Percentiles rank a stretch among this genome's conserved stretches.
Evolutionary conservation across 805 yeast genomes (phyloP).

Genomic region (Kuraishia hungarica): DNA sequence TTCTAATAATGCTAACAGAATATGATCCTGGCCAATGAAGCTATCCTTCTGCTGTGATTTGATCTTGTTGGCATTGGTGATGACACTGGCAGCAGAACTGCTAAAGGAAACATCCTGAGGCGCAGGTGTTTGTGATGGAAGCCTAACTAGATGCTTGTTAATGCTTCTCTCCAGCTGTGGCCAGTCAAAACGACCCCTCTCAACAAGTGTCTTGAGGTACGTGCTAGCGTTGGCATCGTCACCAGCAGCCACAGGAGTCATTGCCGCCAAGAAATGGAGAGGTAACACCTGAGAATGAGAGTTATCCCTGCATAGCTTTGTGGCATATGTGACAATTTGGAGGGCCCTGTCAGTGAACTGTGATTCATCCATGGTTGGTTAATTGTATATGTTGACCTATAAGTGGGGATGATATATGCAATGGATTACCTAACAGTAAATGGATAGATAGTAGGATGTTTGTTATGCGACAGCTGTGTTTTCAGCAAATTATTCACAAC

Average conservation of each 20-base stretch:
- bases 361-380: slow-evolving; percentile 45
- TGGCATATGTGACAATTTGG: slow-evolving; percentile 69
- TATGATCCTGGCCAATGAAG: slow-evolving; percentile 90
- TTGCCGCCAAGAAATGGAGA: slow-evolving; percentile 86
- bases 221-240: slow-evolving; percentile 40
- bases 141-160: slow-evolving; percentile 71
- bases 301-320: slow-evolving; percentile 75
- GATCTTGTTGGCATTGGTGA: slow-evolving; percentile 68
- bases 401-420: not conserved
- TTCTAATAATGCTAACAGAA: slow-evolving; percentile 75
- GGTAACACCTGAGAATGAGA: slow-evolving; percentile 80
- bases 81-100: slow-evolving; percentile 65
- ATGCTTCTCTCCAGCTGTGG: slow-evolving; percentile 68
- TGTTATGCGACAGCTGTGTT: too few relatives aligned
- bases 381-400: not conserved
- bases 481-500: not conserved
- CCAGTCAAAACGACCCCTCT: slow-evolving; percentile 87
- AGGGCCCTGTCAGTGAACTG: slow-evolving; percentile 94
- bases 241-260: slow-evolving; percentile 49
- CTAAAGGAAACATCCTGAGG: slow-evolving; percentile 75
- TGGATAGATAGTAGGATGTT: too few relatives aligned
- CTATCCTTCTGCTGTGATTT: slow-evolving; percentile 85
- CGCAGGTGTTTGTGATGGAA: slow-evolving; percentile 86
- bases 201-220: slow-evolving; percentile 74
- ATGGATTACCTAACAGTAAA: not conserved